phyloP scores from a whole-genome alignment of 1,139 yeast genomes.

The Scheffersomyces insectosa region DNA sequence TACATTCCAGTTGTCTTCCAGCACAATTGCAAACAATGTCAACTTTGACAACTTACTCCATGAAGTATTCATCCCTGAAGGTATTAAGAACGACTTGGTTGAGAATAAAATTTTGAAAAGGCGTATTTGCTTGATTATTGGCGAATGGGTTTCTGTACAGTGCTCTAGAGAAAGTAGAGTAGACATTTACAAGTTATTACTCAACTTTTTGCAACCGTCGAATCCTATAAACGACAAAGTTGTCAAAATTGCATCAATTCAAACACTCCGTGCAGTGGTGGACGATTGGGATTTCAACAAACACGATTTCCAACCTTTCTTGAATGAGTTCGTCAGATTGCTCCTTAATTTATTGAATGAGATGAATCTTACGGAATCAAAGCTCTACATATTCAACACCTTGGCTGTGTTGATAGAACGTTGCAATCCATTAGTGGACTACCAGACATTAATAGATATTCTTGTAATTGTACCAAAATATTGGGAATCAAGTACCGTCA shows the following conservation, averaged over 20 bases:
- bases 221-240: constrained; percentile 62
- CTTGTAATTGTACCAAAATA: constrained; percentile 64
- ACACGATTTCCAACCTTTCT: constrained; percentile 62
- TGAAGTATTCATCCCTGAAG: constrained; percentile 69
- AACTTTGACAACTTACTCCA: constrained; percentile 62
- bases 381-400: constrained; percentile 66
- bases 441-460: constrained; percentile 51
- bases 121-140: constrained; percentile 71
- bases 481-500: constrained; percentile 64
- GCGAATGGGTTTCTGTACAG: constrained; percentile 78
- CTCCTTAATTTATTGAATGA: constrained; percentile 47
- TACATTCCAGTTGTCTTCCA: constrained; percentile 77
- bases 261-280: constrained; percentile 63
- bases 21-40: constrained; percentile 61
- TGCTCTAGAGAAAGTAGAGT: constrained; percentile 59
- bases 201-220: constrained; percentile 42
- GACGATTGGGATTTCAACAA: constrained; percentile 89
- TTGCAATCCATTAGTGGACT: constrained; percentile 60
- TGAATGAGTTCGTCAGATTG: constrained; percentile 53
- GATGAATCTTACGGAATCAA: constrained; percentile 68
- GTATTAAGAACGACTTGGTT: constrained; percentile 40
- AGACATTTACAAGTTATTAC: constrained; percentile 60
- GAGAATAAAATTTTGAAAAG: constrained; percentile 70
- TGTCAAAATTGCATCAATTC: constrained; percentile 74
- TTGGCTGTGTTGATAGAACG: constrained; percentile 65